Evolutionary conservation across 2,329 filamentous ascomycete species (phyloP), one percentile per base, ranked within the genome.

Genomic region (Botrytis fragariae): DNA sequence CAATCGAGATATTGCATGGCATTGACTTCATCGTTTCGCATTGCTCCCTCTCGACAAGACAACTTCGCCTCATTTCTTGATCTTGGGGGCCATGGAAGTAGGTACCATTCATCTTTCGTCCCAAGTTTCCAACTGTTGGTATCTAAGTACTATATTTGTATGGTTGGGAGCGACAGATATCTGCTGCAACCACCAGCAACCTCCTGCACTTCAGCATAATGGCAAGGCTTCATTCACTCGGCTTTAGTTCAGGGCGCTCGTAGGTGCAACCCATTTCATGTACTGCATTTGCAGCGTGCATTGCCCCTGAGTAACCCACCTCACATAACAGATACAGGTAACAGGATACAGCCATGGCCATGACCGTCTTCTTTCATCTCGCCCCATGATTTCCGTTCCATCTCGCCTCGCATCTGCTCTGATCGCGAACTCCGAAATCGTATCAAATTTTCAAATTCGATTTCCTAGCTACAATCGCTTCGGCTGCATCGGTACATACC

Each of bases 51-150:
- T 54, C 25, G 39, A 57, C n/a, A 42, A 57, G 39, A 57, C 63
- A 42, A 18, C 32, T 37, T 69, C 71, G 62, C 71, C 71, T 60
- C 71, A 60, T 60, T 48, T 69, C 51, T 60, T 25, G n/a, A 14
- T 32, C 44, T 57, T 68, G 63, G 63, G 39, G 62, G 71, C 32
- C 62, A 18, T 54, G 14, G 20, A 51, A 32, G 42, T 71, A 64
- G 32, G 18, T 69, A 22, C 44, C 59, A 45, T 54, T 12, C 54
- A 60, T 61, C 29, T 29, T 61, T 61, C 54, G 54, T 70, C 68
- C 71, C 71, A 72, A 69, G 62, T 57, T 70, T 62, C 71, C 51
- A 61, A 72, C 71, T 42, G 71, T 61, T 72, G 71, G 71, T 29
- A 68, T n/a, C 48, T 32, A 32, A n/a, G 35, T 44, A 32, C 48